These are phyloP conservation scores for Conticribra weissflogii DNA, from an alignment of 108 stramenopile species.

Conservation along the genomic window DNA sequence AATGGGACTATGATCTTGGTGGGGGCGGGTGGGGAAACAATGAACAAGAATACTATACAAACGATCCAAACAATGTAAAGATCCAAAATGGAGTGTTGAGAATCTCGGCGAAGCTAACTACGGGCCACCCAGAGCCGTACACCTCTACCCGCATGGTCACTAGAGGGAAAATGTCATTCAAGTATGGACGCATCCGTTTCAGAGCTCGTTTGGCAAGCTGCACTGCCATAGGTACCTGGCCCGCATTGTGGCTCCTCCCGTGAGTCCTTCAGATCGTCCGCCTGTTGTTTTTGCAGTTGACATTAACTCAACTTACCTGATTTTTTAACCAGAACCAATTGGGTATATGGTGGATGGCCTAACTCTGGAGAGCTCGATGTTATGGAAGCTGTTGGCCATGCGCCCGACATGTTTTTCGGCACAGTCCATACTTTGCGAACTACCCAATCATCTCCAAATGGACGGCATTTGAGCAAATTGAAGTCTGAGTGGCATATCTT, in stretches of 20 bases:
- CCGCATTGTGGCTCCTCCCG: conserved; percentile 46
- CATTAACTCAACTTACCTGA: too few species aligned
- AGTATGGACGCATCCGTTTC: conserved; percentile 41
- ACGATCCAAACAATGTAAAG: conserved; percentile 21
- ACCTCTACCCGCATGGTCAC: conserved; percentile 38
- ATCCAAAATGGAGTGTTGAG: conserved; percentile 30
- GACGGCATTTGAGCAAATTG: conserved; percentile 6
- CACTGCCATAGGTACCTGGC: conserved; percentile 33
- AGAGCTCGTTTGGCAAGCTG: conserved; percentile 32
- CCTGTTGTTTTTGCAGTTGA: conserved; percentile 1
- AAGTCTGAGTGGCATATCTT: conserved; percentile 43
- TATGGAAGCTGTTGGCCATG: conserved; percentile 54
- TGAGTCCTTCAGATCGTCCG: background rate
- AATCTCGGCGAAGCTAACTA: conserved; percentile 21
- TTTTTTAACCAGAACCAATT: background rate
- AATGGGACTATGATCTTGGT: conserved; percentile 31
- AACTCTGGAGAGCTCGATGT: conserved; percentile 53
- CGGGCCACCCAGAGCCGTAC: conserved; percentile 1
- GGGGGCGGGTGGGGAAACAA: conserved; percentile 33
- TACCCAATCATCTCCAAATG: conserved; percentile 20
- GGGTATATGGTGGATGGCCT: conserved; percentile 44
- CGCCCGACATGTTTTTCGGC: conserved; percentile 19
- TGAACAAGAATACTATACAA: conserved; percentile 31
- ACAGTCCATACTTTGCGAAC: conserved; percentile 37
- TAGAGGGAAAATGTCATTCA: conserved; percentile 17